Evolutionary conservation across 495 filamentous ascomycete species (phyloP), one percentile per base, ranked within the genome.

Genomic region (Talaromyces ruber): DNA sequence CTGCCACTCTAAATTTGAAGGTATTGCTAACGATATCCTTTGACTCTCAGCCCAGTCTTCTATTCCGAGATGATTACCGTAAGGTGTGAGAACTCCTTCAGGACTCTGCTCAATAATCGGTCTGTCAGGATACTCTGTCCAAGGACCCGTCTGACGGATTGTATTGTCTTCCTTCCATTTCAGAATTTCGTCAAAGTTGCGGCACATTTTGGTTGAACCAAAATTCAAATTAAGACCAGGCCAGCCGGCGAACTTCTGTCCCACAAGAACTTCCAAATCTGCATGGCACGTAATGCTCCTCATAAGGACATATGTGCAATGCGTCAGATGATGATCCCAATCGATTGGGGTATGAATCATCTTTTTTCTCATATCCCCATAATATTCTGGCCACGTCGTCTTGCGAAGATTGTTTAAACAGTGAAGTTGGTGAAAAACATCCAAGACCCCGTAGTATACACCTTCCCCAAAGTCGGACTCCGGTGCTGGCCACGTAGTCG

Each of bases 391-490:
- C 39, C 39, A 60, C 7, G 25, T 26, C 7, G 25, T 45, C 28
- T 60, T 60, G 8, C 58, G 29, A 8, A 60, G 37, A 30, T 26
- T 60, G 50, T 60, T 60, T 8, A 60, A 37, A 50, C 58, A 60
- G 32, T 60, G 58, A 16, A 37, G 25, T 29, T 60, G 37, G 16
- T 60, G 58, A 24, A 24, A 50, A 12, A 43, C n/a, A 43, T 60
- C 34, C 11, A 60, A 24, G 16, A 43, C 30, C 24, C 34, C 58
- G 24, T 47, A 47, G 25, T 60, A 60, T 29, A 50, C 58, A 8
- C 47, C 58, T 24, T 60, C 58, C 50, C 58, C 58, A 29, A 43
- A 29, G 4, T 50, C 58, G 22, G 25, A 11, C 37, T 50, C 32
- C 4, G 37, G 30, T n/a, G 58, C 34, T 8, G 58, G 34, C 37